Percentiles rank a stretch among this genome's conserved stretches.
Evolutionary conservation across 345 rosid genomes (phyloP).

Genomic region (Eucalyptus paniculata): DNA sequence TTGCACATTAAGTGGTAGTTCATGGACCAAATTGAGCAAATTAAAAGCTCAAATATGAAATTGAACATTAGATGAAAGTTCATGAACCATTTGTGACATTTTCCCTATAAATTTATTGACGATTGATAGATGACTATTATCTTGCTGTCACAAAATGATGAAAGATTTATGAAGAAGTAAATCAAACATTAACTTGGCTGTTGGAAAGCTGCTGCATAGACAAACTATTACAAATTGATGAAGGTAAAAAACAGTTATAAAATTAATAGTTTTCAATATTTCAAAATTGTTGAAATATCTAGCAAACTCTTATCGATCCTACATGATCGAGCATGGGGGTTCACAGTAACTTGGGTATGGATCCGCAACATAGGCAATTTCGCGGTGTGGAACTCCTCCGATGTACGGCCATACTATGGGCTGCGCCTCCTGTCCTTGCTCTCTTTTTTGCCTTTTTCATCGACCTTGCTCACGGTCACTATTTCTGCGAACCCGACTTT

Average conservation of each 20-base stretch:
- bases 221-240: neutral
- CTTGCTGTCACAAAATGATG: neutral
- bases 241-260: too few relatives aligned
- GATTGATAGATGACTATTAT: neutral
- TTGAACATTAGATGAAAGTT: too few relatives aligned
- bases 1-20: too few relatives aligned
- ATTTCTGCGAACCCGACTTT: neutral
- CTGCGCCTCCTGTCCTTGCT: neutral
- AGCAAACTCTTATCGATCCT: neutral
- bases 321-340: neutral
- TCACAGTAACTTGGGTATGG: neutral
- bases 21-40: too few relatives aligned
- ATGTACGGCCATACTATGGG: neutral
- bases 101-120: too few relatives aligned
- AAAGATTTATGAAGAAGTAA: too few relatives aligned
- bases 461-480: neutral
- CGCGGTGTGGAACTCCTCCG: neutral
- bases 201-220: neutral
- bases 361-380: neutral
- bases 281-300: neutral
- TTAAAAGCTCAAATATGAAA: too few relatives aligned
- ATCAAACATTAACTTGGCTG: too few relatives aligned
- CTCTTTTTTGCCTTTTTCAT: neutral
- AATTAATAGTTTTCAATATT: too few relatives aligned
- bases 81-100: too few relatives aligned